phyloP scores from a whole-genome alignment of 768 basidiomycete species.

The Mycena alexandri region DNA sequence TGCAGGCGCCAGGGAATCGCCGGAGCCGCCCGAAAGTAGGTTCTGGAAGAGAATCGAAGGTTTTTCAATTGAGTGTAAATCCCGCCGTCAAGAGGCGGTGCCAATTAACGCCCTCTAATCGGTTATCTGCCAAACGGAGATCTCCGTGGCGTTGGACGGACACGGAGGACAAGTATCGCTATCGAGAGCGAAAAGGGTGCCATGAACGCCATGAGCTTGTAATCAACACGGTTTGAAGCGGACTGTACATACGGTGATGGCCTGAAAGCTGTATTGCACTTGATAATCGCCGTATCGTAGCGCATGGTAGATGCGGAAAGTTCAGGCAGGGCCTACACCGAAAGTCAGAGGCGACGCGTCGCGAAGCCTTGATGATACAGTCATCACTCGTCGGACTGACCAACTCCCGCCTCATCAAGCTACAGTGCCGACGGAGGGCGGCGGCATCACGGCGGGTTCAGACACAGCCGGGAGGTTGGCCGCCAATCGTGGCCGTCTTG shows the following conservation, averaged over 20 bases:
- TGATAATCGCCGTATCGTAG: too few relatives aligned
- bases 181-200: neutral
- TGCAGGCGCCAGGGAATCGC: neutral
- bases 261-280: too few relatives aligned
- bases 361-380: neutral
- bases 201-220: too few relatives aligned
- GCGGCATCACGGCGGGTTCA: neutral
- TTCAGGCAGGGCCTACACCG: too few relatives aligned
- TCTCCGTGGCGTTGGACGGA: neutral
- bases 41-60: neutral
- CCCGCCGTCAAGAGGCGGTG: constrained; percentile 7
- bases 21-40: neutral
- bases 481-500: too few relatives aligned
- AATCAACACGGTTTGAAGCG: too few relatives aligned
- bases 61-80: neutral
- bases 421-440: neutral
- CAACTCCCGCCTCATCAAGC: neutral
- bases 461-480: too few relatives aligned
- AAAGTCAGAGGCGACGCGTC: neutral
- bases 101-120: neutral
- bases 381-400: constrained; percentile 4
- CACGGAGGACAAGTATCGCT: neutral
- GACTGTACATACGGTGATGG: too few relatives aligned
- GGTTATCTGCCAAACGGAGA: neutral
- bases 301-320: too few relatives aligned